Evolutionary conservation across 805 yeast genomes (phyloP), one percentile per base, ranked within the genome.

Genomic region (Saturnispora kantuleensis): DNA sequence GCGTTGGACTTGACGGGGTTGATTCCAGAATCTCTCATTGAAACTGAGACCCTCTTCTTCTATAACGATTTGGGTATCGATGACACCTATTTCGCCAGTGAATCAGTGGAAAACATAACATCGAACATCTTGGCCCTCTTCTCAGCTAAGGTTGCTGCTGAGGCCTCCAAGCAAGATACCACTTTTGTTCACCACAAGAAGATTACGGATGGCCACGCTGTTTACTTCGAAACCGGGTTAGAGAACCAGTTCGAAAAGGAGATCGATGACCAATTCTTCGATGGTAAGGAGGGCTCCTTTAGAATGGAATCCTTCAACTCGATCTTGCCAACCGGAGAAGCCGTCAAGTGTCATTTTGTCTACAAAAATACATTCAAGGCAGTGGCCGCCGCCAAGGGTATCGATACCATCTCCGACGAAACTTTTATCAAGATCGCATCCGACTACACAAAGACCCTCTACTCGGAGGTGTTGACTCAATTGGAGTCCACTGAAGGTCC

Each of bases 91-190:
- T 89, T 90, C 60, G 93, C 93, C 36, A 77, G 83, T 50, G 96
- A 90, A 59, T 69, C 84, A 5, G 83, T 89, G 11, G 77, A 74
- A 43, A 84, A 81, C 49, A 84, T 90, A 52, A 89, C 85, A 13
- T 75, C 81, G 44, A 88, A 89, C 58, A 85, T 90, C 54, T 84
- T 84, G 57, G 84, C 96, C 9, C 70, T 90, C 44, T 90, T 90
- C 65, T 85, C 96, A 31, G 89, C 97, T 46, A 93, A 93, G 62
- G 75, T 93, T 44, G 93, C 90, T 54, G 95, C 96, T 7, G 85
- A 73, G 59, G 83, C 93, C 3, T 66, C 74, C 50, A 73, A 80
- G 40, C 42, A 49, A 29, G 43, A 38, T 15, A 29, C 47, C 7
- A 66, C 68, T 50, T 74, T 79, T 52, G 81, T 90, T 51, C 85